These are phyloP conservation scores for Colletotrichum godetiae DNA, from an alignment of 2,329 filamentous ascomycete genomes.

Conservation along the genomic window DNA sequence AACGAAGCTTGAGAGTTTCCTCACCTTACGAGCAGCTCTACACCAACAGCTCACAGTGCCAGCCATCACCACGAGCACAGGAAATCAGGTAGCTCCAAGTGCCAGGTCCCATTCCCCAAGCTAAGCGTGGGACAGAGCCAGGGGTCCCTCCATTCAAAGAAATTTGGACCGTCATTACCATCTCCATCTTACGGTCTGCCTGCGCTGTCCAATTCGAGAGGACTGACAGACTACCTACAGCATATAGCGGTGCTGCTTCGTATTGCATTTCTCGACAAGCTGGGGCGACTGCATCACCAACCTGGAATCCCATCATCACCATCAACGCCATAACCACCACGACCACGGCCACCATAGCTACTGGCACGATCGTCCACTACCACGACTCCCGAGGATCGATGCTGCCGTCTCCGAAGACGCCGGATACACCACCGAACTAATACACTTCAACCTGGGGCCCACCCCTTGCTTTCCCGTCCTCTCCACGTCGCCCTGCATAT, in stretches of 20 bases:
- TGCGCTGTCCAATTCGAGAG: constrained; percentile 31
- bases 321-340: constrained; percentile 6
- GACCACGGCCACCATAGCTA: neutral
- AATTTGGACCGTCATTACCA: constrained; percentile 35
- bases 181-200: neutral
- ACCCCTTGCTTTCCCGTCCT: constrained; percentile 2
- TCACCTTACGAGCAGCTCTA: neutral
- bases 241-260: neutral
- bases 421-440: neutral
- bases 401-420: neutral
- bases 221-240: constrained; percentile 5
- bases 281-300: neutral
- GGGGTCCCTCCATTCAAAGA: constrained; percentile 32
- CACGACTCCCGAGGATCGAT: neutral
- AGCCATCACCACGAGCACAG: neutral
- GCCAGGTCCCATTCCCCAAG: neutral
- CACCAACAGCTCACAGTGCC: neutral
- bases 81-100: neutral
- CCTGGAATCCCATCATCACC: neutral
- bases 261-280: neutral
- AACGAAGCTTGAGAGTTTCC: neutral
- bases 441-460: neutral
- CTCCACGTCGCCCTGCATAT: constrained; percentile 32
- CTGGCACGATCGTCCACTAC: neutral
- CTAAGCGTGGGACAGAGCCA: constrained; percentile 10